Conservation (phyloP, 768 basidiomycete genomes). For the Leccinellum luteum region DNA sequence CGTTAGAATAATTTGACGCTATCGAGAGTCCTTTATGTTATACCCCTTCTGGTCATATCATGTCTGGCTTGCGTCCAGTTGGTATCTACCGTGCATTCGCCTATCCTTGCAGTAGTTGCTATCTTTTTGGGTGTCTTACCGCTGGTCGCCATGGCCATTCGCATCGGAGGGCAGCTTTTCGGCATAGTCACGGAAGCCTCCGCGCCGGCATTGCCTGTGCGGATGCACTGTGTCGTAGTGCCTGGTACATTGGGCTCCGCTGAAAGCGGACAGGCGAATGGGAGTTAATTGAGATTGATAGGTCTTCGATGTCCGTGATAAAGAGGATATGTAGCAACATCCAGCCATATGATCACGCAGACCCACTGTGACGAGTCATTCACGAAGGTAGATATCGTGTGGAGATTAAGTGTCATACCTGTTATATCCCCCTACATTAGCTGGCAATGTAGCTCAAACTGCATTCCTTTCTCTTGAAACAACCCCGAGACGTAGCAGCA, state of each 20-base stretch:
- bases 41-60: conserved; percentile 17
- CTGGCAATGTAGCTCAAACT: not conserved
- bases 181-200: not conserved
- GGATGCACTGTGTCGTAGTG: not conserved
- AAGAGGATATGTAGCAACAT: not conserved
- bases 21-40: conserved; percentile 12
- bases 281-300: not conserved
- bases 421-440: not conserved
- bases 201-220: not conserved
- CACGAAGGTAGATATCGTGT: no score
- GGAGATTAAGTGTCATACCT: not conserved
- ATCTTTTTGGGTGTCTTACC: conserved; percentile 15
- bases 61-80: conserved; percentile 12
- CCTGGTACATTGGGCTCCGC: not conserved
- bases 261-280: not conserved
- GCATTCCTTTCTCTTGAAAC: not conserved
- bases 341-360: no score
- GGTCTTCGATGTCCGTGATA: not conserved
- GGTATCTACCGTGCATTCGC: conserved; percentile 5
- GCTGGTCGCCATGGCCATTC: conserved; percentile 2
- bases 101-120: not conserved
- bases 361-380: no score
- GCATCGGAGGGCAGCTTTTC: not conserved
- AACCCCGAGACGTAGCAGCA: not conserved
- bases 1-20: conserved; percentile 5